Evolutionary conservation across 176 grass and related monocot genomes (phyloP).

Genomic region (Puya raimondii): DNA sequence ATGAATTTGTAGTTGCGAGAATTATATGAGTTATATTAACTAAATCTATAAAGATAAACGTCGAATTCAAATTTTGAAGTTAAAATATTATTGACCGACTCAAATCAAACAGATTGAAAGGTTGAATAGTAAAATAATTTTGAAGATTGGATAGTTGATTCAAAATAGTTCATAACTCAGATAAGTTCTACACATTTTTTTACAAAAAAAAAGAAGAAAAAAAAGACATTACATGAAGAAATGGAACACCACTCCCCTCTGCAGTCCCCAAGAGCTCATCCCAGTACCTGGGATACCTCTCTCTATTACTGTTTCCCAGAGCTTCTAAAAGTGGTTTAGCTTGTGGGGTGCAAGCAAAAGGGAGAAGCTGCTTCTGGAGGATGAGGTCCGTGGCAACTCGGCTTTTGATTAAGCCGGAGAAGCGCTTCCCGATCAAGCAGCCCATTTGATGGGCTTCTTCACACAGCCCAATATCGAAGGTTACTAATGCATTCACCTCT

Average conservation of each 20-base stretch:
- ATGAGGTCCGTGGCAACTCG: slow-evolving; percentile 43
- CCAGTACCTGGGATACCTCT: slow-evolving; percentile 61
- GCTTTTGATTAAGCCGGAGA: slow-evolving; percentile 45
- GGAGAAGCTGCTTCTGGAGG: slow-evolving; percentile 63
- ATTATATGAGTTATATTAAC: too few species aligned
- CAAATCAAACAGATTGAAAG: too few species aligned
- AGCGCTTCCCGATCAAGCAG: slow-evolving; percentile 41
- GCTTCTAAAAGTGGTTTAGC: slow-evolving; percentile 33
- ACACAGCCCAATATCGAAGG: slow-evolving; percentile 49
- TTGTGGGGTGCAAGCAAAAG: slow-evolving; percentile 41
- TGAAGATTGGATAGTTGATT: too few species aligned
- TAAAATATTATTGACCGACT: too few species aligned
- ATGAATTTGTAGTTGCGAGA: too few species aligned
- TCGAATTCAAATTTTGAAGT: too few species aligned
- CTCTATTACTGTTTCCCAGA: slow-evolving; percentile 39
- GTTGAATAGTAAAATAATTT: too few species aligned
- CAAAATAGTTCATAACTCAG: too few species aligned
- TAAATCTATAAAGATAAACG: too few species aligned
- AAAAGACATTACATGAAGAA: slow-evolving; percentile 34
- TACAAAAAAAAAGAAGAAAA: neutral
- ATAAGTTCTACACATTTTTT: too few species aligned
- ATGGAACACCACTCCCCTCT: slow-evolving; percentile 43
- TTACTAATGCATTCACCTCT: slow-evolving; percentile 6
- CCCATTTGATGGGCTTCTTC: slow-evolving; percentile 34
- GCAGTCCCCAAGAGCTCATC: slow-evolving; percentile 66